phyloP scores from a whole-genome alignment of 805 yeast species.

The Maudiozyma pseudohumilis region DNA sequence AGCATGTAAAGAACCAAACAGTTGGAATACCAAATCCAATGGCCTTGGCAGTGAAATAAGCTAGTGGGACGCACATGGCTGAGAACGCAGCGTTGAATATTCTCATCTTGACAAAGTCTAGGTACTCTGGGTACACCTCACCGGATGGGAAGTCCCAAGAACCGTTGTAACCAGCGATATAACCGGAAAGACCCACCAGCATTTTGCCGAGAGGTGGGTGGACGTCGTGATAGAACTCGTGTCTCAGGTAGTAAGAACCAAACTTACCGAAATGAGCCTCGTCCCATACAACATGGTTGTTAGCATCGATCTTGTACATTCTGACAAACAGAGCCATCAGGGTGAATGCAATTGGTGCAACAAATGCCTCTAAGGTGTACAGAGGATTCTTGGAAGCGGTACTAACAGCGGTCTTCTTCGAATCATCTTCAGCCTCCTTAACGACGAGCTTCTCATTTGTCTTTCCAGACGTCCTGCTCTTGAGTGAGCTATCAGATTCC shows the following conservation, averaged over 20 bases:
- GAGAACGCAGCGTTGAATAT: conserved; percentile 61
- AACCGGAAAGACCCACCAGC: conserved; percentile 70
- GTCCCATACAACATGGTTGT: conserved; percentile 70
- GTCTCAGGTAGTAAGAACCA: conserved; percentile 70
- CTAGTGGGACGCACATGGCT: conserved; percentile 55
- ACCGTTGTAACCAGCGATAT: conserved; percentile 73
- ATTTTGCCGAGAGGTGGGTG: conserved; percentile 84
- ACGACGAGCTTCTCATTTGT: neutral
- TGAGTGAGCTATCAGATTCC: neutral
- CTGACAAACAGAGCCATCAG: conserved; percentile 43
- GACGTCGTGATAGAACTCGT: conserved; percentile 76
- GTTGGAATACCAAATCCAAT: conserved; percentile 43
- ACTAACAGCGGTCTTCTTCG: neutral
- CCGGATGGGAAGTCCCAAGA: conserved; percentile 69
- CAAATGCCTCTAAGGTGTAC: conserved; percentile 24
- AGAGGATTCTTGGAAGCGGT: conserved; percentile 1
- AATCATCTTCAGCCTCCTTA: conserved; percentile 2
- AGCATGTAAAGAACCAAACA: conserved; percentile 49
- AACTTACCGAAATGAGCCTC: conserved; percentile 87
- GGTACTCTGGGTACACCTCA: conserved; percentile 47
- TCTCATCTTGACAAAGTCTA: conserved; percentile 59
- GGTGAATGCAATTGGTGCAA: conserved; percentile 38
- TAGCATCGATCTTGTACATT: conserved; percentile 46
- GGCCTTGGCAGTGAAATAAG: conserved; percentile 58
- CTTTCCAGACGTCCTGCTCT: neutral